phyloP scores from a whole-genome alignment of 1,139 yeast genomes.

The Saccharomyces hybrid region DNA sequence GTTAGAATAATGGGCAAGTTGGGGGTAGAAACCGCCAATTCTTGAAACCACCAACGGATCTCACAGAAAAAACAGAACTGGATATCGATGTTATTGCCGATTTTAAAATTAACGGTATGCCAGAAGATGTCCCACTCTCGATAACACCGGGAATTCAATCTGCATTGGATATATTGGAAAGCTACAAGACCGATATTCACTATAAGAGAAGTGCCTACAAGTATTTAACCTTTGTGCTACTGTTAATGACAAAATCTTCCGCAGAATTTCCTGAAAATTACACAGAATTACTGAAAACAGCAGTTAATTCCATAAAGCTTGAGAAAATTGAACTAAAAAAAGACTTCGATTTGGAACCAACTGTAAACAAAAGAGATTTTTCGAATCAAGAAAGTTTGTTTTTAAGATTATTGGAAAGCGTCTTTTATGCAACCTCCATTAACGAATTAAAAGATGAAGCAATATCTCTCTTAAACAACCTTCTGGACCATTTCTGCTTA shows the following conservation, averaged over 20 bases:
- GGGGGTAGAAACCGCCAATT: slow-evolving; percentile 88
- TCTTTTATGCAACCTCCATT: slow-evolving; percentile 69
- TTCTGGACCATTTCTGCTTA: slow-evolving; percentile 73
- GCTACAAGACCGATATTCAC: slow-evolving; percentile 55
- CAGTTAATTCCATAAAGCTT: slow-evolving; percentile 43
- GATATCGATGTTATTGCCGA: slow-evolving; percentile 65
- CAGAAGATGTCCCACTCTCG: slow-evolving; percentile 56
- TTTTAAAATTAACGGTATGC: slow-evolving; percentile 64
- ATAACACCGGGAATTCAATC: slow-evolving; percentile 77
- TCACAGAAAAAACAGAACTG: slow-evolving; percentile 49
- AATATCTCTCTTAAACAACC: slow-evolving; percentile 47
- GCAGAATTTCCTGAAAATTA: slow-evolving; percentile 55
- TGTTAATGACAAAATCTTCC: slow-evolving; percentile 57
- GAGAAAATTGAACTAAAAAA: slow-evolving; percentile 38
- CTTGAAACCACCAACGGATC: slow-evolving; percentile 62
- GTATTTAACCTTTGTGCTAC: slow-evolving; percentile 58
- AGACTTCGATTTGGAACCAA: slow-evolving; percentile 35
- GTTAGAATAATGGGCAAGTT: slow-evolving; percentile 86
- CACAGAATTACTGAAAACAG: slow-evolving; percentile 40
- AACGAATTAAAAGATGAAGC: slow-evolving; percentile 73
- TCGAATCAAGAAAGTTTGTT: slow-evolving; percentile 45
- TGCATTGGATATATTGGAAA: slow-evolving; percentile 60
- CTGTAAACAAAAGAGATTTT: slow-evolving; percentile 44
- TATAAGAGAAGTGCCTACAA: slow-evolving; percentile 72
- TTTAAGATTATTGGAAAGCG: slow-evolving; percentile 53